Percentiles rank a stretch among this genome's conserved stretches.
Conservation (phyloP, 2,329 filamentous ascomycete species). For the Hirsutella thompsonii region DNA sequence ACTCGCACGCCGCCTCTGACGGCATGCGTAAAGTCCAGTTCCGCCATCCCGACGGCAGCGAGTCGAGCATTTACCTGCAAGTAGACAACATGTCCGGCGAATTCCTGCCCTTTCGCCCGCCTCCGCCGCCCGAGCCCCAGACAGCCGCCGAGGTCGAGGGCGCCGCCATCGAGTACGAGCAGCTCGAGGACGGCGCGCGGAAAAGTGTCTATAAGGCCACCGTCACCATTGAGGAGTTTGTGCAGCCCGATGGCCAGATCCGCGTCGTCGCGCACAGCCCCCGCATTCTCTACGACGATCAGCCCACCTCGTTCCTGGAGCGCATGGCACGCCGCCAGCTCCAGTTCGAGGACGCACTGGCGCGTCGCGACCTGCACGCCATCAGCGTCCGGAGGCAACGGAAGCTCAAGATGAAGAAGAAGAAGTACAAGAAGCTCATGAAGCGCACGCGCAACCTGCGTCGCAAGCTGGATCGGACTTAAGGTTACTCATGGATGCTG, state of each 20-base stretch:
- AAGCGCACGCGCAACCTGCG: conserved; percentile 78
- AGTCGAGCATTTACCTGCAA: conserved; percentile 50
- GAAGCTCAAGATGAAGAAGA: conserved; percentile 99
- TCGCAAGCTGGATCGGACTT: conserved; percentile 62
- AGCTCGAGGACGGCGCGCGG: conserved; percentile 24
- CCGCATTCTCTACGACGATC: conserved; percentile 37
- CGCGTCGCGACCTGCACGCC: conserved; percentile 51
- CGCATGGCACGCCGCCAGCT: conserved; percentile 55
- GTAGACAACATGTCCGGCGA: conserved; percentile 56
- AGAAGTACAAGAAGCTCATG: conserved; percentile 99
- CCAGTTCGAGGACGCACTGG: conserved; percentile 41
- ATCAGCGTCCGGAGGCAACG: conserved; percentile 88
- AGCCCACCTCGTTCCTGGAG: conserved; percentile 49
- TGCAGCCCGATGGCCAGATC: conserved; percentile 44
- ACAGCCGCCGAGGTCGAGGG: conserved; percentile 24
- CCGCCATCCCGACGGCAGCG: conserved; percentile 41
- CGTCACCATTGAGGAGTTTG: conserved; percentile 55
- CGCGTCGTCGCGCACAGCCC: conserved; percentile 49
- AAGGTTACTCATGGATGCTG: neutral
- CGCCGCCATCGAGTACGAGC: conserved; percentile 17
- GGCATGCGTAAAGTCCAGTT: conserved; percentile 36
- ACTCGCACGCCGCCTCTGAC: conserved; percentile 29
- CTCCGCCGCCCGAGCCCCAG: conserved; percentile 62
- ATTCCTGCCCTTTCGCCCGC: conserved; percentile 72
- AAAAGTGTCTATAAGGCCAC: conserved; percentile 49